Conservation (phyloP, 1,139 yeast species). For the Geotrichum aggregatum region DNA sequence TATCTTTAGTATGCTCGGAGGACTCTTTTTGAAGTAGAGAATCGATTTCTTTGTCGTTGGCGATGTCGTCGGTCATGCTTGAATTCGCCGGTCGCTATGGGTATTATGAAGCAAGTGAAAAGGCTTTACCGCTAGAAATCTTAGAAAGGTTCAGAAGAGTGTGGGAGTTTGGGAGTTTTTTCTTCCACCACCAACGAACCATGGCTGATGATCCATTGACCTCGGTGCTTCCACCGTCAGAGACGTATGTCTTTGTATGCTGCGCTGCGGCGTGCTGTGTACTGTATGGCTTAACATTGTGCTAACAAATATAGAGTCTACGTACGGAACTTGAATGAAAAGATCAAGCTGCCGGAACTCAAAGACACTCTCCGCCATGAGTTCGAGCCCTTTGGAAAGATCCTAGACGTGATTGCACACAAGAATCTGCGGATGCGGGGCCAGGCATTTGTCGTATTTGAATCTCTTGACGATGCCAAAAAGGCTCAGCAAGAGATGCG, state of each 20-base stretch:
- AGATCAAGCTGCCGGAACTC: slow-evolving; percentile 52
- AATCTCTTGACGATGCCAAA: slow-evolving; percentile 46
- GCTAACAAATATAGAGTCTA: slow-evolving; percentile 46
- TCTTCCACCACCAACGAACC: neutral
- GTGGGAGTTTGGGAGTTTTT: neutral
- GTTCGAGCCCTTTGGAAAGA: slow-evolving; percentile 49
- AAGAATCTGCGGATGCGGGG: slow-evolving; percentile 65
- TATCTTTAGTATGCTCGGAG: slow-evolving; percentile 39
- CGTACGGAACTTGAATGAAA: slow-evolving; percentile 68
- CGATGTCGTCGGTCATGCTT: neutral
- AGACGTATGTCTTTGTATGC: slow-evolving; percentile 12
- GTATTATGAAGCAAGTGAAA: neutral
- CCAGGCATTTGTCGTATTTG: slow-evolving; percentile 79
- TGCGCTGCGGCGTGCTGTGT: too few species aligned
- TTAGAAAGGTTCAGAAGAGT: too few species aligned
- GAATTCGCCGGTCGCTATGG: neutral
- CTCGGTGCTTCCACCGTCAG: slow-evolving; percentile 11
- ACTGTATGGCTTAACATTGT: too few species aligned
- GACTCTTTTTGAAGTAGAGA: slow-evolving; percentile 34
- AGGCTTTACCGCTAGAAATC: too few species aligned
- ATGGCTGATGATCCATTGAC: slow-evolving; percentile 8
- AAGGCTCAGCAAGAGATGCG: slow-evolving; percentile 29
- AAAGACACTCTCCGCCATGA: slow-evolving; percentile 44
- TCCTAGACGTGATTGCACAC: slow-evolving; percentile 56
- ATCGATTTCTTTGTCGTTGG: slow-evolving; percentile 31